Evolutionary conservation across 352 stramenopile species (phyloP).

Genomic region (Phytophthora vignae): DNA sequence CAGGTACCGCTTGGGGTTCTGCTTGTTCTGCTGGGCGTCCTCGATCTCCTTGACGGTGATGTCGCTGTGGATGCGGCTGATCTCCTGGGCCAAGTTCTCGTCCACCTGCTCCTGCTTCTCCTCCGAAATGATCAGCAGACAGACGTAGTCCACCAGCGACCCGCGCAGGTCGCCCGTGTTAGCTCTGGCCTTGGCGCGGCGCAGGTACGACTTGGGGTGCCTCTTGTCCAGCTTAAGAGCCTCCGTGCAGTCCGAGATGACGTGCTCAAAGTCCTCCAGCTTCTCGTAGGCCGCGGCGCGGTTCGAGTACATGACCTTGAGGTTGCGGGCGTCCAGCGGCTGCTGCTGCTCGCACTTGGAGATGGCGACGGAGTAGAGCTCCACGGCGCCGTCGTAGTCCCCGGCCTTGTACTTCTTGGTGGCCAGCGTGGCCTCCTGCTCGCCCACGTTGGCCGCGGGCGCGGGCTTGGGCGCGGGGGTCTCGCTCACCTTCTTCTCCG

Average conservation of each 20-base stretch:
- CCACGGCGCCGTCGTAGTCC: conserved; percentile 68
- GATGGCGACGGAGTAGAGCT: conserved; percentile 79
- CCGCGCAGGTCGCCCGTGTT: conserved; percentile 55
- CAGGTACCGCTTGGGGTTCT: conserved; percentile 66
- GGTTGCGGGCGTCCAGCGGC: conserved; percentile 72
- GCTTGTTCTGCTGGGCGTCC: conserved; percentile 63
- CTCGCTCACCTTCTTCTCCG: conserved; percentile 34
- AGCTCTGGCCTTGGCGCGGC: conserved; percentile 75
- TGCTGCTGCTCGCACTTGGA: conserved; percentile 59
- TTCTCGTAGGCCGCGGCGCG: conserved; percentile 78
- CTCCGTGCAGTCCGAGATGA: conserved; percentile 70
- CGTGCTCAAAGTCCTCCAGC: conserved; percentile 65
- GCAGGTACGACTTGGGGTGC: conserved; percentile 81
- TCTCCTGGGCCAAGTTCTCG: conserved; percentile 71
- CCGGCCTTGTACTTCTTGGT: conserved; percentile 86
- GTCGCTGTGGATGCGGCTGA: conserved; percentile 79
- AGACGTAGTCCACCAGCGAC: conserved; percentile 84
- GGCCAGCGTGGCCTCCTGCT: conserved; percentile 71
- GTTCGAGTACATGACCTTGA: conserved; percentile 91
- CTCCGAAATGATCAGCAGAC: conserved; percentile 80
- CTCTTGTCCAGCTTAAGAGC: conserved; percentile 72
- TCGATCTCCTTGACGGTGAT: conserved; percentile 77
- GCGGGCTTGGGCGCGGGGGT: conserved; percentile 35
- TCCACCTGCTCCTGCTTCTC: conserved; percentile 81
- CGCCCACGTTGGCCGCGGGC: conserved; percentile 43